Conservation (phyloP, 2,329 filamentous ascomycete genomes). For the Aspergillus tubingensis region DNA sequence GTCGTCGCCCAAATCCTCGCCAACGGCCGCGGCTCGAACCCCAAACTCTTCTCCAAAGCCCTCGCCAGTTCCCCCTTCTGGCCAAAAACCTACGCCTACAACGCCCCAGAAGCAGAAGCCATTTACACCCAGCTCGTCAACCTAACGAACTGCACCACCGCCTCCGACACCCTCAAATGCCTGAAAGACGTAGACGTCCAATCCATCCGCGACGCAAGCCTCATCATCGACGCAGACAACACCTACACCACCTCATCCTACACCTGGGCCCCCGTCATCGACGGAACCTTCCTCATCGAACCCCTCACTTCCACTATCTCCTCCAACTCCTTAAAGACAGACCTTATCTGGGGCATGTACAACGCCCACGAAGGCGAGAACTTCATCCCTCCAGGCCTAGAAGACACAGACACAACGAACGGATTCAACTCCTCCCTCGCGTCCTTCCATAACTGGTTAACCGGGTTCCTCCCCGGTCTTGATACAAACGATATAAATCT, state of each 20-base stretch:
- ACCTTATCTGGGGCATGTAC: constrained; percentile 57
- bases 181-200: constrained; percentile 58
- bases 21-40: constrained; percentile 44
- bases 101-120: constrained; percentile 53
- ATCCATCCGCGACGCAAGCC: constrained; percentile 53
- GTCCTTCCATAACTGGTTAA: constrained; percentile 57
- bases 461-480: constrained; percentile 56
- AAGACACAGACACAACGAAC: constrained; percentile 32
- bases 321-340: constrained; percentile 46
- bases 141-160: constrained; percentile 51
- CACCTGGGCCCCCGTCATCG: constrained; percentile 63
- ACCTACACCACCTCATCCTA: constrained; percentile 59
- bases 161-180: constrained; percentile 53
- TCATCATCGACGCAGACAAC: constrained; percentile 52
- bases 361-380: constrained; percentile 66
- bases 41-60: constrained; percentile 53
- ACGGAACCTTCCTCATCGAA: constrained; percentile 54
- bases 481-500: constrained; percentile 40
- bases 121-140: constrained; percentile 52
- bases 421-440: constrained; percentile 54
- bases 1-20: constrained; percentile 48
- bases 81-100: constrained; percentile 59
- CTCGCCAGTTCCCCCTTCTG: constrained; percentile 59
- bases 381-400: constrained; percentile 58
- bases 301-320: constrained; percentile 50